Evolutionary conservation across 116 monocot species (phyloP), one percentile per base, ranked within the genome.

Genomic region (Cymodocea nodosa): DNA sequence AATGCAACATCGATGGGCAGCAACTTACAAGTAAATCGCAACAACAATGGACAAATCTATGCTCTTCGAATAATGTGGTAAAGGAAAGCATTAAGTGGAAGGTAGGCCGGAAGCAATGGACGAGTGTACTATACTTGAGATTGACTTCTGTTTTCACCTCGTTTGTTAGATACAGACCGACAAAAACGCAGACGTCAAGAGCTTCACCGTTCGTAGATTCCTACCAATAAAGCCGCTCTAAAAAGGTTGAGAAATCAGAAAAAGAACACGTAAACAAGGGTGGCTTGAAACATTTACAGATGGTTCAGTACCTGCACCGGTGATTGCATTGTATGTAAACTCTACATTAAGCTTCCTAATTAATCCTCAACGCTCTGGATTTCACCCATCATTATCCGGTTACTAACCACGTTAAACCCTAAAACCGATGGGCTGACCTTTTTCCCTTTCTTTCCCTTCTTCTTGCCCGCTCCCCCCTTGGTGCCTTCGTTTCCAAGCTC

Each of bases 361-460:
- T 78, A 89, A 24, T 89, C 89, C 40, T 89, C 89, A 24, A 76
- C 59, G 12, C 66, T 74, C 64, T 89, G 85, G 58, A 85, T 98
- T 66, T 98, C 98, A 62, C 98, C 98, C 98, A 82, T 89, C 98
- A 98, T 92, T 64, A 98, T 98, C 30, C 98, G 71, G 82, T 88
- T 98, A 62, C 98, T 98, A 12, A 98, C 89, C 3, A 98, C 84
- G 63, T 80, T 92, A 68, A 98, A 98, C n/a, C 92, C 98, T 60
- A 98, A 66, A 23, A 92, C 78, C 0, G 77, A 52, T 6, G 90
- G 70, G 24, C 40, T 87, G 35, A 98, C 81, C 75, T 98, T 98
- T 76, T 89, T 89, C 36, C 86, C 92, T 70, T 98, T 98, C 82
- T 92, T 98, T 10, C 78, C 85, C 68, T 89, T 92, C 75, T 92